phyloP scores from a whole-genome alignment of 2,329 filamentous ascomycete species.

The Diaporthe sp. region DNA sequence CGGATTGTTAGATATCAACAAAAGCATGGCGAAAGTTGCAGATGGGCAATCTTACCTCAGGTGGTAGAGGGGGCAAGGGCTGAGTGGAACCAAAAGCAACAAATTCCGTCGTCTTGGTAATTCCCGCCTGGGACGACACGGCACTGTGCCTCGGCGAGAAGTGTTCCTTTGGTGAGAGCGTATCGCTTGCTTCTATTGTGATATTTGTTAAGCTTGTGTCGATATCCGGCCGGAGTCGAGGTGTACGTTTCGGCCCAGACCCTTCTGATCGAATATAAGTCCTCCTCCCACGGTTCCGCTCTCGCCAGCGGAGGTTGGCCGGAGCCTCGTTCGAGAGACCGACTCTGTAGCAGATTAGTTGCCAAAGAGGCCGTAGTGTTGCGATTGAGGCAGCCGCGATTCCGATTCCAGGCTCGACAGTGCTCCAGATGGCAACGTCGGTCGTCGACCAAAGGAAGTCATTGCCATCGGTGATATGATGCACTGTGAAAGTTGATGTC shows the following conservation, averaged over 20 bases:
- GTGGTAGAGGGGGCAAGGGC: neutral
- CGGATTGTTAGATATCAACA: neutral
- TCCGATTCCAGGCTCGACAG: constrained; percentile 31
- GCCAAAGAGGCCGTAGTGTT: constrained; percentile 32
- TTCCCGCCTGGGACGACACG: neutral
- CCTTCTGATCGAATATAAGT: constrained; percentile 22
- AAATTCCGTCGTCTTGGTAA: constrained; percentile 18
- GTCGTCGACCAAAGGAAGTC: constrained; percentile 32
- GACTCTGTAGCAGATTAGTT: constrained; percentile 5
- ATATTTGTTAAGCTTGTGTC: constrained; percentile 1
- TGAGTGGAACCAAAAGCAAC: neutral
- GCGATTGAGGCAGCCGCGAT: constrained; percentile 29
- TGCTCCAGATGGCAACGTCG: constrained; percentile 34
- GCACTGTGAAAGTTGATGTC: neutral
- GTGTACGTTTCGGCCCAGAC: neutral
- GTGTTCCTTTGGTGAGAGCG: neutral
- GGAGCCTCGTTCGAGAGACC: constrained; percentile 3
- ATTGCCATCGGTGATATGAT: constrained; percentile 10
- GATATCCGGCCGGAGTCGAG: neutral
- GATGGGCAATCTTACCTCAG: neutral
- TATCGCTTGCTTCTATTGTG: neutral
- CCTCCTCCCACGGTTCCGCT: constrained; percentile 23
- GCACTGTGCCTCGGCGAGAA: neutral
- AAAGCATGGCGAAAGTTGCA: too few relatives aligned
- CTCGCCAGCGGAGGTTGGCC: constrained; percentile 11